Conservation (phyloP, 176 grass and related monocot species). For the maize (Zea mays) region Zm-B73-REFERENCE-NAM-5.0 NC_050098.1:164281001-164281500, state of each 20-base stretch:
- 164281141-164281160: slow-evolving; percentile 57
- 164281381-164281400: slow-evolving; percentile 50
- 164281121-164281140: slow-evolving; percentile 31
- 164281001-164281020: slow-evolving; percentile 6
- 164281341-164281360: slow-evolving; percentile 74
- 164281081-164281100: slow-evolving; percentile 56
- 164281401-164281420: slow-evolving; percentile 54
- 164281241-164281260: slow-evolving; percentile 86
- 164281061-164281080: slow-evolving; percentile 49
- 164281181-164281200: slow-evolving; percentile 66
- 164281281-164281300: not conserved
- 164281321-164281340: slow-evolving; percentile 75
- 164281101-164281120: slow-evolving; percentile 42
- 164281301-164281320: slow-evolving; percentile 69
- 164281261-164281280: slow-evolving; percentile 60
- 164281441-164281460: slow-evolving; percentile 60
- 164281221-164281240: slow-evolving; percentile 53
- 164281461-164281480: slow-evolving; percentile 57
- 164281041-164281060: slow-evolving; percentile 55
- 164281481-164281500: slow-evolving; percentile 69
- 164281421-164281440: slow-evolving; percentile 57
- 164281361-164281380: slow-evolving; percentile 59
- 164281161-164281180: slow-evolving; percentile 50
- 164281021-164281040: slow-evolving; percentile 40
- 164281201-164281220: slow-evolving; percentile 77